Evolutionary conservation across 306 rosid genomes (phyloP), one percentile per base, ranked within the genome.

Genomic region (Cucumis sativus): DNA sequence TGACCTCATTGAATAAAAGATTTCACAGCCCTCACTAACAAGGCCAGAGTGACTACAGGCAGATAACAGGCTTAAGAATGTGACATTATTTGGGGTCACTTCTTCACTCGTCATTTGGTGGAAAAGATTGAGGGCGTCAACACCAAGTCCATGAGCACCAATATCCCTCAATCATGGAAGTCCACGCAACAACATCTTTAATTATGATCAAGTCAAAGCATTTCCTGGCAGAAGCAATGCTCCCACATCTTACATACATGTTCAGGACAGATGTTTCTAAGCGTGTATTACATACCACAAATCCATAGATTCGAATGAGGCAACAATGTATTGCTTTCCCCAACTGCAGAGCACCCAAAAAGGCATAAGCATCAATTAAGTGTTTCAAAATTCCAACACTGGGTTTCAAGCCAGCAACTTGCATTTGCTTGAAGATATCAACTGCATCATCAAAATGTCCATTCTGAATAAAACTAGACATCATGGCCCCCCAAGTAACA

Each of bases 301-400:
- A 52, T 49, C 65, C 79, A 67, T 52, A 18, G 72, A 75, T 77
- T 81, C 84, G 84, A 63, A 85, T 56, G 41, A 89, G 81, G 79
- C 78, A 78, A 57, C 86, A 80, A 78, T 83, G 89, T 18, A 85
- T 78, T 40, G 59, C 81, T 85, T 81, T 85, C 7, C 93, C 93
- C 25, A 81, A 77, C 74, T 81, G 81, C 77, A 89, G 76, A 81
- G 87, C 88, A 14, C 93, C 91, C 25, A 87, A 75, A 78, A 6
- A 16, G 57, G 57, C 8, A 8, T 52, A 52, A 52, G 57, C 57
- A 17, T 52, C 57, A 52, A 52, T 15, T 52, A 52, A 52, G 57
- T 52, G 57, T 16, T 52, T 52, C 8, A 52, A 16, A 52, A 52
- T 16, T 52, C 57, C 57, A 52, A 52, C 20, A 17, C 57, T 52